phyloP scores from a whole-genome alignment of 2,329 filamentous ascomycete species.

The Rutstroemia sydowiana region DNA sequence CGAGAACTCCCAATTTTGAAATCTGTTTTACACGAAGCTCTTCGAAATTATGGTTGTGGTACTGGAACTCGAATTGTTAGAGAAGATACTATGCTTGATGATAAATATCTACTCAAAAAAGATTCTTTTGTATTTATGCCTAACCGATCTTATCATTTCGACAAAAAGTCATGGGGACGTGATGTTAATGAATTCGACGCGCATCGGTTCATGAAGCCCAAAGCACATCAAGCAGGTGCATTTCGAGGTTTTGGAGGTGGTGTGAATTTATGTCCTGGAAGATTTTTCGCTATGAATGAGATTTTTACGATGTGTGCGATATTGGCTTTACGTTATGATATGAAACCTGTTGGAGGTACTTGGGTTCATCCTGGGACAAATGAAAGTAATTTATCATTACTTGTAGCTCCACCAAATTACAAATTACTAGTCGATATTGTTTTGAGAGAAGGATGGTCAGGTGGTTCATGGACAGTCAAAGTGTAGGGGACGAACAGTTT shows the following conservation, averaged over 20 bases:
- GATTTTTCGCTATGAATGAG: neutral
- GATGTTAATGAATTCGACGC: neutral
- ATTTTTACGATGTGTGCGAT: neutral
- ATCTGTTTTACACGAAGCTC: neutral
- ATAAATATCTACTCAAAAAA: conserved; percentile 1
- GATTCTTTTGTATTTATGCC: neutral
- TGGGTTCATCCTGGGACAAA: neutral
- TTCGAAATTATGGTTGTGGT: neutral
- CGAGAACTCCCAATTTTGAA: neutral
- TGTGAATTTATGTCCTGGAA: conserved; percentile 2
- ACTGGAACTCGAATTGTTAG: neutral
- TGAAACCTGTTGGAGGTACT: neutral
- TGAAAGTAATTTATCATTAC: neutral
- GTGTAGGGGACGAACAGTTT: too few species aligned
- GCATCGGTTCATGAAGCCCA: neutral
- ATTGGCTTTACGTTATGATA: neutral
- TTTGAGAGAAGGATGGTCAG: neutral
- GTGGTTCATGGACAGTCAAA: too few species aligned
- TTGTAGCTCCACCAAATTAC: neutral
- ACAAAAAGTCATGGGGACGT: neutral
- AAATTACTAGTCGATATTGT: neutral
- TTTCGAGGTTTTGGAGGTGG: conserved; percentile 7
- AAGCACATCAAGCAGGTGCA: neutral
- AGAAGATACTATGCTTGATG: neutral
- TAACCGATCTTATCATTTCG: neutral